Base-by-base conservation (phyloP, 768 basidiomycete genomes). In the Calocybe indica region DNA sequence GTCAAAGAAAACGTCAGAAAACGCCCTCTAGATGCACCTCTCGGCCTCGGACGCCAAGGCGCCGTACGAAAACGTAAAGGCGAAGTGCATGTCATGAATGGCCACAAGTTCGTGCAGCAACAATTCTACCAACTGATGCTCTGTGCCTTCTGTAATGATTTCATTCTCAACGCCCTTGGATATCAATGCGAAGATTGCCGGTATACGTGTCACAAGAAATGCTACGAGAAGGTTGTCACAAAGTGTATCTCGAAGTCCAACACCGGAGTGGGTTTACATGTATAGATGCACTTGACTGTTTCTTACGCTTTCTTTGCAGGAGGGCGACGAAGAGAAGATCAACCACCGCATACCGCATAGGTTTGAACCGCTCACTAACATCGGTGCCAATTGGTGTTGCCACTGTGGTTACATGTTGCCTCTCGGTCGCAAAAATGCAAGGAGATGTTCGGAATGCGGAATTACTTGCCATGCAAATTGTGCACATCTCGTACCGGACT, bases 151-250 rank as follows among this genome's bases (percentile, higher is more conserved):
- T 99, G 96, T 72, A 85, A 82, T 68, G 95, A 98, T 59, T 98
- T 99, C 72, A 75, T 99, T 48, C 87, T 97, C 64, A 97, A 98
- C 52, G 95, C 92, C 2, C 75, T 87, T 50, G 96, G 96, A n/a
- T 96, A 93, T 67, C 95, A 97, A 69, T 99, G 96, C 74, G 96
- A 98, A 61, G 96, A 99, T 63, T 99, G 96, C 65, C 85, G 92
- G 52, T 99, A 98, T 66, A 92, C 92, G 2, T 99, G 96, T 67
- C 96, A 99, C 76, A 95, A 94, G 75, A 95, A 95, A 62, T 99
- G 96, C 62, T 95, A 94, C 62, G 90, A 94, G 59, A 97, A 98
- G 65, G 95, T 98, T 14, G 92, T 98, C 56, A 99, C 96, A 5
- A 99, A 98, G 67, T 99, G 96, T 72, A 97, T 99, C 58, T 93